phyloP scores from a whole-genome alignment of 495 filamentous ascomycete species.

The Annulohypoxylon maeteangense region DNA sequence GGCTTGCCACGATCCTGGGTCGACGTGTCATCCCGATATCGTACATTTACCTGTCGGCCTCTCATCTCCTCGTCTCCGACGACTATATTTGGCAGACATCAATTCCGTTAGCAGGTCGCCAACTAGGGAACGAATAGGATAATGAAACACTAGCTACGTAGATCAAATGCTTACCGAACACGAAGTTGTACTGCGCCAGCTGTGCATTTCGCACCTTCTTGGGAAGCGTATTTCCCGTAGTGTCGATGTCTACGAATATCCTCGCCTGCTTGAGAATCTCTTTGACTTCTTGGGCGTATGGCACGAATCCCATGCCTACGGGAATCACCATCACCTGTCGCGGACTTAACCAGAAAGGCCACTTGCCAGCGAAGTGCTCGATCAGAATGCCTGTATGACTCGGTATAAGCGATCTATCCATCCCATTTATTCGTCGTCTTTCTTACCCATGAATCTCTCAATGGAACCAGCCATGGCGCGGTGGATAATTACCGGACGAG shows the following conservation, averaged over 20 bases:
- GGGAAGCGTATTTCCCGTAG: constrained; percentile 90
- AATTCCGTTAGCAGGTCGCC: constrained; percentile 12
- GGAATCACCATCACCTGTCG: constrained; percentile 92
- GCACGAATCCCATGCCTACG: constrained; percentile 83
- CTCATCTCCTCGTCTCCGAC: constrained; percentile 87
- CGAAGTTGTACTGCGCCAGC: constrained; percentile 90
- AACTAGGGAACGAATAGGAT: not conserved
- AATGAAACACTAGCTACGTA: not conserved
- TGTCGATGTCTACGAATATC: constrained; percentile 86
- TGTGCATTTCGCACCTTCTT: constrained; percentile 96
- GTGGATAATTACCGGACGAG: constrained; percentile 96
- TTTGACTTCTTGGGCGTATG: constrained; percentile 89
- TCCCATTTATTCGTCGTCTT: not conserved
- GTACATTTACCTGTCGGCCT: constrained; percentile 81
- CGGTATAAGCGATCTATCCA: not conserved
- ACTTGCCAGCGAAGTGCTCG: constrained; percentile 97
- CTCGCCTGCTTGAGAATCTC: constrained; percentile 64
- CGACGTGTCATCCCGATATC: constrained; percentile 86
- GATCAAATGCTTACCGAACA: constrained; percentile 73
- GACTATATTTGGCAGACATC: constrained; percentile 59
- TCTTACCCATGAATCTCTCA: constrained; percentile 85
- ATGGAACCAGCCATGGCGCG: constrained; percentile 93
- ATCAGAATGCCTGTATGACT: constrained; percentile 68
- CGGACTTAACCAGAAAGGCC: constrained; percentile 97
- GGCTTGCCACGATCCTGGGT: constrained; percentile 77